Evolutionary conservation across 768 basidiomycete species (phyloP), one percentile per base, ranked within the genome.

Genomic region (Panus rudis): DNA sequence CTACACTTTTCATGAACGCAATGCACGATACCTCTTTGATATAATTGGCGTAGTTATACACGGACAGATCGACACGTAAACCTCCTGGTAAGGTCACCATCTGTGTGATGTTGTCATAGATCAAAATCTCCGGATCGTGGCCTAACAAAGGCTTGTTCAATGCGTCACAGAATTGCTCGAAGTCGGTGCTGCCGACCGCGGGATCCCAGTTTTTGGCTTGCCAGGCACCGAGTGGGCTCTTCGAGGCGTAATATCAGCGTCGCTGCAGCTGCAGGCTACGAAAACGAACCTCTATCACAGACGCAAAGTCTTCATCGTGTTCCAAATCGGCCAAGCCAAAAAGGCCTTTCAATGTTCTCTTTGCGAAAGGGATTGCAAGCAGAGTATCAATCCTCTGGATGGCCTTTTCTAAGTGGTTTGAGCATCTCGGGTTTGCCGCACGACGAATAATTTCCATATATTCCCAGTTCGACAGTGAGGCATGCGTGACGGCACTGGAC

Each of bases 151-250:
- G 70, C 46, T 69, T 70, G 50, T 62, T 69, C 44, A 91, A 57
- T 1, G 71, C 61, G 23, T 60, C 63, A 55, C 87, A 91, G 56
- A 90, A 90, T 24, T 77, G 64, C 39, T 85, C 79, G 48, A 88
- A 91, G 1, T 41, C 57, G 1, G 70, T 72, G 53, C 74, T 82
- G 5, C 71, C 74, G 37, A 84, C 75, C 12, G 64, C 63, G 0
- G 86, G 83, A 58, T 94, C 85, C 93, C 92, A 97, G 57, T 82
- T 83, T 61, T 84, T 84, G 0, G 68, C 71, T 65, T 97, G 93
- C 87, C 91, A 94, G 5, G 61, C 64, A 1, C 73, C 75, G 21
- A 92, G 67, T 3, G 87, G 84, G 32, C 51, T 56, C 75, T 88
- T 45, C 6, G 2, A 19, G 22, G 5, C 31, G 38, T 40, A 4